phyloP scores from a whole-genome alignment of 2,329 filamentous ascomycete species.

The Xylariaceae sp. region DNA sequence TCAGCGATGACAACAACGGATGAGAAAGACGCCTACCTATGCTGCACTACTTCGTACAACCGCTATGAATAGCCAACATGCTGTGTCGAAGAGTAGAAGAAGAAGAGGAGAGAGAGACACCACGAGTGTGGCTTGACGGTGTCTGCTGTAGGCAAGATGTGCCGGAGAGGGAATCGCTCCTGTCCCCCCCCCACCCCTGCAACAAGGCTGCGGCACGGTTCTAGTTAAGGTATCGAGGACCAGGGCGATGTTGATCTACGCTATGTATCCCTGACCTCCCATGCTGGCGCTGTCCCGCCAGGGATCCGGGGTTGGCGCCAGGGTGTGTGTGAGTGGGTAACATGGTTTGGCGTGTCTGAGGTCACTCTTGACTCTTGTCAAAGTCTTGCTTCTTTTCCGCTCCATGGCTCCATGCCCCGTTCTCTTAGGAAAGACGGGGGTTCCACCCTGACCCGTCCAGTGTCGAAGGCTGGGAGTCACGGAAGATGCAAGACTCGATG shows the following conservation, averaged over 20 bases:
- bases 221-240: conserved; percentile 25
- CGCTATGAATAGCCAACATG: background rate
- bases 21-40: background rate
- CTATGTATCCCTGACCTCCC: conserved; percentile 22
- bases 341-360: conserved; percentile 27
- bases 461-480: conserved; percentile 25
- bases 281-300: conserved; percentile 15
- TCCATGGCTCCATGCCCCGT: conserved; percentile 15
- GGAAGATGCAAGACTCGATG: conserved; percentile 26
- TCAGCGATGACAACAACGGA: background rate
- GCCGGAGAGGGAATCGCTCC: conserved; percentile 25
- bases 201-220: conserved; percentile 27
- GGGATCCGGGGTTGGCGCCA: conserved; percentile 26
- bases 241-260: conserved; percentile 24
- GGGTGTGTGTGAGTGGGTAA: conserved; percentile 28
- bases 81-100: conserved; percentile 2
- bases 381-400: conserved; percentile 21
- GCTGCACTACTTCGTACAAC: background rate
- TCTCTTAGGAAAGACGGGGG: conserved; percentile 12
- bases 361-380: conserved; percentile 18
- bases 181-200: conserved; percentile 29
- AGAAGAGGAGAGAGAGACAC: conserved; percentile 7
- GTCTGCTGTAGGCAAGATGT: conserved; percentile 18
- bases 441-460: conserved; percentile 15
- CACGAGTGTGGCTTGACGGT: conserved; percentile 6